A percentile compares a stretch with the other conserved stretches of the same genome.
phyloP scores from a whole-genome alignment of 1,284 basidiomycete species.

The Rhodofomes roseus region DNA sequence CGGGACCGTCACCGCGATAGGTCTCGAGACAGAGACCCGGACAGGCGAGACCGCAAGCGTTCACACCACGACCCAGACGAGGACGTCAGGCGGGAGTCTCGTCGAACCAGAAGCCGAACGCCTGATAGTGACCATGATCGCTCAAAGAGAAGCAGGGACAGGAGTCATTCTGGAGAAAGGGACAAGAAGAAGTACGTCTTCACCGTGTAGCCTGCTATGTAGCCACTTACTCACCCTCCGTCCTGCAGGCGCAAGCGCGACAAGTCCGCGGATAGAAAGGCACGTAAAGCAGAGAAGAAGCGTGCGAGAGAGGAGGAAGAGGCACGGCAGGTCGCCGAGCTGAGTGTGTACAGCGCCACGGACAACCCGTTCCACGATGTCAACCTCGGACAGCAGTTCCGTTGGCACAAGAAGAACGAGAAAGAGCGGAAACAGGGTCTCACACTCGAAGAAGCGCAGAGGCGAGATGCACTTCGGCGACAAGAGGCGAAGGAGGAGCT shows the following conservation, averaged over 20 bases:
- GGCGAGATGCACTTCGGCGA: slow-evolving; percentile 76
- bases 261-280: slow-evolving; percentile 73
- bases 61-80: slow-evolving; percentile 31
- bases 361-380: slow-evolving; percentile 98
- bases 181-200: slow-evolving; percentile 56
- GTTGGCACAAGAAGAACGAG: slow-evolving; percentile 98
- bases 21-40: slow-evolving; percentile 18
- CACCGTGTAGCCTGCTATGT: background rate
- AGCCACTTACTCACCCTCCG: background rate
- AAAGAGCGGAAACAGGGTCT: slow-evolving; percentile 91
- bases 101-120: slow-evolving; percentile 39
- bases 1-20: slow-evolving; percentile 15
- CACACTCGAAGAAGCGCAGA: slow-evolving; percentile 74
- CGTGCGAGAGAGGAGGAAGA: slow-evolving; percentile 83
- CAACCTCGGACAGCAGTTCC: slow-evolving; percentile 92
- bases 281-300: slow-evolving; percentile 79
- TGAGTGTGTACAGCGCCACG: slow-evolving; percentile 90
- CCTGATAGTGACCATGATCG: slow-evolving; percentile 33
- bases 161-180: slow-evolving; percentile 32
- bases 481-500: slow-evolving; percentile 95
- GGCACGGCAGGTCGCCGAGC: slow-evolving; percentile 80
- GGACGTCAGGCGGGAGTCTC: slow-evolving; percentile 31
- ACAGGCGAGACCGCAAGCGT: slow-evolving; percentile 26
- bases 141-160: slow-evolving; percentile 39
- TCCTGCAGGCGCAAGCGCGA: slow-evolving; percentile 68